Evolutionary conservation across 495 filamentous ascomycete species (phyloP).

Genomic region (Tuber microsphaerosporum): DNA sequence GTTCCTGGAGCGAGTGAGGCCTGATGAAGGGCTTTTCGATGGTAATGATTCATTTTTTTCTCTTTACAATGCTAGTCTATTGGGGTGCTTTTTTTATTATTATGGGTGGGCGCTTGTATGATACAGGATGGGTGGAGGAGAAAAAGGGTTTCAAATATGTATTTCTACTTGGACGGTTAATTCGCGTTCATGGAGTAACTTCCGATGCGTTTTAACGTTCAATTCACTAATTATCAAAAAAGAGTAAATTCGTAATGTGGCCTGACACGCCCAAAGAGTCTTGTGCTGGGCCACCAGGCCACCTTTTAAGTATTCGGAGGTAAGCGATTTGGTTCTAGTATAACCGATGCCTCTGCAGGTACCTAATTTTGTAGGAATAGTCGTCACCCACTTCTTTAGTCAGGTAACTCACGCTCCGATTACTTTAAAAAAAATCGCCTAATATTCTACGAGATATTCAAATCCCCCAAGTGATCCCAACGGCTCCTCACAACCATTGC

Average conservation of each 20-base stretch:
- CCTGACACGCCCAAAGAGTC: neutral
- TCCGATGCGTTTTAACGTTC: neutral
- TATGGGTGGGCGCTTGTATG: neutral
- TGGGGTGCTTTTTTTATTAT: neutral
- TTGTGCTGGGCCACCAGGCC: neutral
- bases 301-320: too few relatives aligned
- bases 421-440: too few relatives aligned
- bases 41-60: neutral
- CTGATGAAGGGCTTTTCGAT: neutral
- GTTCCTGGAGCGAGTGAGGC: neutral
- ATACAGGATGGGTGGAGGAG: neutral
- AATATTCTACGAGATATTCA: neutral
- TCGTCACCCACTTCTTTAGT: too few relatives aligned
- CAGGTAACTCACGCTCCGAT: too few relatives aligned
- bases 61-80: neutral
- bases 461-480: neutral
- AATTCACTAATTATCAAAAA: neutral
- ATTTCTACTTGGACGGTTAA: neutral
- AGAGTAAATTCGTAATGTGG: neutral
- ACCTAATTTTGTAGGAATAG: too few relatives aligned
- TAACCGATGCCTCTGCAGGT: too few relatives aligned
- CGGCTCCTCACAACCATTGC: neutral
- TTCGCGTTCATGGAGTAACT: neutral
- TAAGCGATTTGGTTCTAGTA: too few relatives aligned
- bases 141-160: neutral